phyloP scores from a whole-genome alignment of 2,329 filamentous ascomycete species.

The Colletotrichum sp. region DNA sequence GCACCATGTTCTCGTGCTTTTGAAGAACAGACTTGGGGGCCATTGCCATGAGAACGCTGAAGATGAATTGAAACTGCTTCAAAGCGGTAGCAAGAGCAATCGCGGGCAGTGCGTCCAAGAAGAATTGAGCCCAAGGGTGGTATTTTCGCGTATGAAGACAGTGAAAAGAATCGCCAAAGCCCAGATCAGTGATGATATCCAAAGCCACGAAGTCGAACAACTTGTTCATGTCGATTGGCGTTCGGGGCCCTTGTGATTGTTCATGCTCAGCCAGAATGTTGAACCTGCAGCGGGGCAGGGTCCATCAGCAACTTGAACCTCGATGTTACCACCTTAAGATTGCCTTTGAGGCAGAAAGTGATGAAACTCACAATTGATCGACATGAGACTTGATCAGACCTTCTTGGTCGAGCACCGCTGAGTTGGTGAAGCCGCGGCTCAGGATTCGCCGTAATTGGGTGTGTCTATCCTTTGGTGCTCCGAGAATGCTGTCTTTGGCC shows the following conservation, averaged over 20 bases:
- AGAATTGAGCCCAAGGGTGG: not conserved
- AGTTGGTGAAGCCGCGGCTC: not conserved
- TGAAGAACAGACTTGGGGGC: not conserved
- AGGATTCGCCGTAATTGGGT: not conserved
- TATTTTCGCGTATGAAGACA: not conserved
- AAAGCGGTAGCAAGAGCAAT: not conserved
- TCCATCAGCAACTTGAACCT: not conserved
- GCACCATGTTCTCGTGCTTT: not conserved
- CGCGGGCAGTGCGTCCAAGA: not conserved
- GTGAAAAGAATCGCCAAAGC: not conserved
- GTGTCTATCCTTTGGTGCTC: not conserved
- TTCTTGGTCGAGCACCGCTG: not conserved
- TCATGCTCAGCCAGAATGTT: not conserved
- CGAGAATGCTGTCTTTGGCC: not conserved
- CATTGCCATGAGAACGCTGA: not conserved
- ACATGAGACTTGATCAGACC: not conserved
- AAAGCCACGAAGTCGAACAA: not conserved
- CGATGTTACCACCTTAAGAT: fast-evolving
- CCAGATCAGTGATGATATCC: not conserved
- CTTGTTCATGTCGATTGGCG: not conserved
- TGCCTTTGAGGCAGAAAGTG: fast-evolving
- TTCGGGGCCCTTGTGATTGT: not conserved
- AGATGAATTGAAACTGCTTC: not conserved
- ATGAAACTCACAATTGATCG: not conserved
- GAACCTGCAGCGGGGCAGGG: not conserved